A percentile compares a stretch with the other conserved stretches of the same genome.
phyloP scores from a whole-genome alignment of 1,284 basidiomycete genomes.

The Cutaneotrichosporon arboriforme region DNA sequence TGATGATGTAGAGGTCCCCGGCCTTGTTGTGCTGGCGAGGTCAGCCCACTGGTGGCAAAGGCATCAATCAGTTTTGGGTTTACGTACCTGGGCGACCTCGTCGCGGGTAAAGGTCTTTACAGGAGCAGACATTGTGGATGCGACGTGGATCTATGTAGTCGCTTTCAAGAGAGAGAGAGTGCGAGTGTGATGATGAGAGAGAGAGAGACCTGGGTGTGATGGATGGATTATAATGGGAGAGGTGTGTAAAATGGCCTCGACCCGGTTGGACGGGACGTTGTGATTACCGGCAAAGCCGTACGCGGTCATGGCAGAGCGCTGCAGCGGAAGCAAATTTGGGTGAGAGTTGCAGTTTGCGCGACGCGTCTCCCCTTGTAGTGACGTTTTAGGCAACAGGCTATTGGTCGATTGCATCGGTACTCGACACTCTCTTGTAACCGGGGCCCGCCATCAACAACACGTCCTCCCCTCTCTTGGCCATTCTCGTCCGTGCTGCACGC shows the following conservation, averaged over 20 bases:
- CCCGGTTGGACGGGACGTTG: too few relatives aligned
- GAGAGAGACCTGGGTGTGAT: not conserved
- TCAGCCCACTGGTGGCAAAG: not conserved
- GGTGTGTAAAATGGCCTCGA: too few relatives aligned
- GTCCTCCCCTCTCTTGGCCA: too few relatives aligned
- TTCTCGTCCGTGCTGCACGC: too few relatives aligned
- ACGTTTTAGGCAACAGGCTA: too few relatives aligned
- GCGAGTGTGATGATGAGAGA: not conserved
- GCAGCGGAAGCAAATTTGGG: not conserved
- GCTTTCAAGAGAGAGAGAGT: not conserved
- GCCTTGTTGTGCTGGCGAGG: conserved; percentile 65
- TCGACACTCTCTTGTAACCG: too few relatives aligned
- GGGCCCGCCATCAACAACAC: too few relatives aligned
- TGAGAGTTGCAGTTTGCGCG: too few relatives aligned
- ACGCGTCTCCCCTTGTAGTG: too few relatives aligned
- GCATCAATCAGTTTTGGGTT: not conserved
- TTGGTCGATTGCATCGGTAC: too few relatives aligned
- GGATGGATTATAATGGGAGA: too few relatives aligned
- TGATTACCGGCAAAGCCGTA: not conserved
- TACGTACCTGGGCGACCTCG: conserved; percentile 50
- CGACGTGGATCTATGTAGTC: not conserved
- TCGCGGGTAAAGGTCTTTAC: conserved; percentile 45
- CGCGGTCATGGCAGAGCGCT: too few relatives aligned
- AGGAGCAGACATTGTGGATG: conserved; percentile 11
- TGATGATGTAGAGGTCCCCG: conserved; percentile 72